phyloP scores from a whole-genome alignment of 2,329 filamentous ascomycete genomes.

The Arthrobotrys entomopaga region DNA sequence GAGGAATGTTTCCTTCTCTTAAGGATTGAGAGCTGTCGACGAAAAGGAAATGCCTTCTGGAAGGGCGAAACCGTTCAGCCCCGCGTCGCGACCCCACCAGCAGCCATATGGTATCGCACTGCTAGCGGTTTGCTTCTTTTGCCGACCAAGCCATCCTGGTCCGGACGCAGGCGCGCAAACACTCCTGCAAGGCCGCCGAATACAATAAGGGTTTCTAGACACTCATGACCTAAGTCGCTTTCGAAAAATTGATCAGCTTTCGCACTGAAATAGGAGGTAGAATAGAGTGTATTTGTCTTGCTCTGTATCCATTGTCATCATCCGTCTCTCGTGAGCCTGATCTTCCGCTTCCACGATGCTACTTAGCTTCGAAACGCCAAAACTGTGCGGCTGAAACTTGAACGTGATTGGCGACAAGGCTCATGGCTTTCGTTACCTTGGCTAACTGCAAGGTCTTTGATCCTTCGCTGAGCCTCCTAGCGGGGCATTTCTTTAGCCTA shows the following conservation, averaged over 20 bases:
- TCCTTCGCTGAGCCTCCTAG: conserved; percentile 32
- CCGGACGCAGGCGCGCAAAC: conserved; percentile 4
- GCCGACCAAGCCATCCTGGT: conserved; percentile 30
- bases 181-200: background rate
- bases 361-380: background rate
- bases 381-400: conserved; percentile 38
- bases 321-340: too few species aligned
- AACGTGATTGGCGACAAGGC: conserved; percentile 47
- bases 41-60: background rate
- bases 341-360: background rate
- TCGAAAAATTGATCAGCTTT: too few species aligned
- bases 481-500: conserved; percentile 30
- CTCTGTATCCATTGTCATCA: too few species aligned
- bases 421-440: conserved; percentile 30
- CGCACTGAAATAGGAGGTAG: too few species aligned
- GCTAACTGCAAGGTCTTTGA: conserved; percentile 2
- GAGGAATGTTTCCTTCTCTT: conserved; percentile 38
- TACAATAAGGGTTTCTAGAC: too few species aligned
- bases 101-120: conserved; percentile 28
- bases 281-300: too few species aligned
- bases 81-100: conserved; percentile 52
- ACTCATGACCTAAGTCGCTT: too few species aligned
- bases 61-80: conserved; percentile 45
- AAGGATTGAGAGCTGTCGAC: conserved; percentile 8
- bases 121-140: conserved; percentile 32